Conservation (phyloP, 192 early-diverging fungal species). For the Linnemannia schmuckeri region DNA sequence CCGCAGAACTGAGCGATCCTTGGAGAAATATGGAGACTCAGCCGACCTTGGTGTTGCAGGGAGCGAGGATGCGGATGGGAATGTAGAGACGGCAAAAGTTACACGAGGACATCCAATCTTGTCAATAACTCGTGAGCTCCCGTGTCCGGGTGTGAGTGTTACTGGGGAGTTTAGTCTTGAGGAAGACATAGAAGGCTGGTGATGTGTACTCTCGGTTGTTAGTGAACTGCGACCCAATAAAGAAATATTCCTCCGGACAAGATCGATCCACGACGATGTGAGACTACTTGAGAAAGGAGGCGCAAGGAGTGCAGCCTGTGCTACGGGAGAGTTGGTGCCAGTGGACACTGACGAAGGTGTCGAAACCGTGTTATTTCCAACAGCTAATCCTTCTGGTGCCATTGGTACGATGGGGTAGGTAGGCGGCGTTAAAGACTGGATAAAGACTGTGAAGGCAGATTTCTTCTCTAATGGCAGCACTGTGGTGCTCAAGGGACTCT, state of each 20-base stretch:
- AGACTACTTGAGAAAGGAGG: neutral
- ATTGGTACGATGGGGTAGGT: neutral
- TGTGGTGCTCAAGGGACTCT: neutral
- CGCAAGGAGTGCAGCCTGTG: neutral
- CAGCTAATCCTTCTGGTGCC: neutral
- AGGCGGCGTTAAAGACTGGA: slow-evolving; percentile 16
- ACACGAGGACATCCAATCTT: neutral
- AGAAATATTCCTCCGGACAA: neutral
- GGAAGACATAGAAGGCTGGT: neutral
- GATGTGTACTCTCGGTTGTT: neutral
- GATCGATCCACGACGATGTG: neutral
- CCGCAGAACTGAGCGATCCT: neutral
- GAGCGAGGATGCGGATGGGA: neutral
- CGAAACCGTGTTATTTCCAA: neutral
- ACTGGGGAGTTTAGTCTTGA: neutral
- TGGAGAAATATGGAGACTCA: neutral
- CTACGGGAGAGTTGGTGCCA: neutral
- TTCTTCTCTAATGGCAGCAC: slow-evolving; percentile 19
- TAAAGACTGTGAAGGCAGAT: slow-evolving; percentile 9
- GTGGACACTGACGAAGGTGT: neutral
- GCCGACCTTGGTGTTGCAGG: neutral
- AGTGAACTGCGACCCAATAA: neutral
- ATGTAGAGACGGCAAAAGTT: neutral
- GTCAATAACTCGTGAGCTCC: neutral
- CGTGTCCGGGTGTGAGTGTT: neutral